phyloP scores from a whole-genome alignment of 106 monocot species.

The Posidonia australis region DNA sequence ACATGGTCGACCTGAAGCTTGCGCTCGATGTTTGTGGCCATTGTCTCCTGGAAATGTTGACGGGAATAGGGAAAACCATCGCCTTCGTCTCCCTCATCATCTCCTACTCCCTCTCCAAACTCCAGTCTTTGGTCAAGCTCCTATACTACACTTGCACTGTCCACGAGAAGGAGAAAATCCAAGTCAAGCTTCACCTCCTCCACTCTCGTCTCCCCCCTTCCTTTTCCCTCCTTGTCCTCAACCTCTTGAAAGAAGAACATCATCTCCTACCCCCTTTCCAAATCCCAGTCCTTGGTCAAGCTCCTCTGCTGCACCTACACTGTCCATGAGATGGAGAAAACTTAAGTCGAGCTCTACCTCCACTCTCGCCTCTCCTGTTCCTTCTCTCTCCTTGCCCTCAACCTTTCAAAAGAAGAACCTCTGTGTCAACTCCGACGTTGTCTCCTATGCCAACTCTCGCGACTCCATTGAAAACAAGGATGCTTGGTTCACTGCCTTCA shows the following conservation, averaged over 20 bases:
- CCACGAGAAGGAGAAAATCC: constrained; percentile 99
- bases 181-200: constrained; percentile 87
- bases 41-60: constrained; percentile 97
- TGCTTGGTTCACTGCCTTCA: no score
- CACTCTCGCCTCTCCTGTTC: no score
- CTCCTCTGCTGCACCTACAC: no score
- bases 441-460: constrained; percentile 54
- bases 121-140: constrained; percentile 40
- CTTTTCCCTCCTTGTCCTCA: constrained; percentile 31
- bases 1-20: constrained; percentile 97
- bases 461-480: constrained; percentile 97
- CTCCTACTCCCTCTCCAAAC: constrained; percentile 52
- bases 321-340: no score
- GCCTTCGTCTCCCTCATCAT: constrained; percentile 92
- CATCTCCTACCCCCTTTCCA: no score
- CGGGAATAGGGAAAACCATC: constrained; percentile 92
- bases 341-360: constrained; percentile 84
- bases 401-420: no score
- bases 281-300: no score
- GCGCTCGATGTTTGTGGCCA: constrained; percentile 86
- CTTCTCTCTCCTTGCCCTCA: no score
- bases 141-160: constrained; percentile 98
- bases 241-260: no score
- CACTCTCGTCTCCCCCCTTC: constrained; percentile 27
- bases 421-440: constrained; percentile 64